Percentiles rank a stretch among this genome's conserved stretches.
phyloP scores from a whole-genome alignment of 352 stramenopile species.

The Pythium aristosporum region DNA sequence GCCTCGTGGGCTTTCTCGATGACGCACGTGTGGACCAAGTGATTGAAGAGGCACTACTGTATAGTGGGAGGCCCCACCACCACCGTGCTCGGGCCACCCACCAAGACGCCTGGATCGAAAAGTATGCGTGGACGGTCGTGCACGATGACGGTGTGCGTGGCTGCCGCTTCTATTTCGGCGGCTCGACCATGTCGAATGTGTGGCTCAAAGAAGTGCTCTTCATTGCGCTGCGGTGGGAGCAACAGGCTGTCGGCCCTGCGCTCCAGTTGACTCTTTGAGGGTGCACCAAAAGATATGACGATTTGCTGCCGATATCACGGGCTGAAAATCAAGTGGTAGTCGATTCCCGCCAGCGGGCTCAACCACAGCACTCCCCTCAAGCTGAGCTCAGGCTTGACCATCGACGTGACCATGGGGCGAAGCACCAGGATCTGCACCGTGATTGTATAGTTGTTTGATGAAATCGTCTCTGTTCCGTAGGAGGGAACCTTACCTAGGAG shows the following conservation, averaged over 20 bases:
- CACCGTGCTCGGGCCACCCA: background rate
- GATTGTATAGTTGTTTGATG: background rate
- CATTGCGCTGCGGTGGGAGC: constrained; percentile 64
- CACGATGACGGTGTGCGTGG: constrained; percentile 35
- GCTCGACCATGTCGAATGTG: constrained; percentile 52
- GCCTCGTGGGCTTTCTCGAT: background rate
- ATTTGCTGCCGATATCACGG: background rate
- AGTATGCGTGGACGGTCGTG: constrained; percentile 59
- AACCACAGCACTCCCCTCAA: background rate
- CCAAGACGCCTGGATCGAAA: constrained; percentile 40
- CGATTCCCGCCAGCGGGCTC: too few relatives aligned
- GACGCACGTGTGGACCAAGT: constrained; percentile 9
- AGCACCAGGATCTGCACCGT: background rate
- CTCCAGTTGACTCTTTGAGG: constrained; percentile 6
- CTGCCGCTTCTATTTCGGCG: constrained; percentile 60
- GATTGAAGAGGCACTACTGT: constrained; percentile 7
- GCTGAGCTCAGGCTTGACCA: constrained; percentile 1
- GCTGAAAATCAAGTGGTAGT: too few relatives aligned
- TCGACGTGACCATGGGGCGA: background rate
- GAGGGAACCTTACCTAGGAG: too few relatives aligned
- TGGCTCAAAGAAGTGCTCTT: constrained; percentile 69
- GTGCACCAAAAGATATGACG: too few relatives aligned
- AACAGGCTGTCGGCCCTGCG: constrained; percentile 40
- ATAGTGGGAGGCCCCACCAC: background rate
- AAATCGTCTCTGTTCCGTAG: too few relatives aligned